phyloP scores from a whole-genome alignment of 495 filamentous ascomycete species.

The Xylaria longipes region DNA sequence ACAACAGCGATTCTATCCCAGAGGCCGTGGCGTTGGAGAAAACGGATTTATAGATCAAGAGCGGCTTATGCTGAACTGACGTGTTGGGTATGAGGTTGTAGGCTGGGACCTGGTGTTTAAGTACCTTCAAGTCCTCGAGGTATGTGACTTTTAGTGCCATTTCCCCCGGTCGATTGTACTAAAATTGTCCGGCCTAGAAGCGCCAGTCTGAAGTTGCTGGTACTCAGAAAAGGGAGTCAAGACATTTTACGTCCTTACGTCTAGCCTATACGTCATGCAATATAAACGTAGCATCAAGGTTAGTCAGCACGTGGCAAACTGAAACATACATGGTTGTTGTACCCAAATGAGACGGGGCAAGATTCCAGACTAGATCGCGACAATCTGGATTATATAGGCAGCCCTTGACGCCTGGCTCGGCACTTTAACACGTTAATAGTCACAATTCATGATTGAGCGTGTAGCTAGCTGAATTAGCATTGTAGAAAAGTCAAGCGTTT shows the following conservation, averaged over 20 bases:
- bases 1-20: conserved; percentile 61
- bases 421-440: background rate
- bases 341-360: background rate
- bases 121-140: background rate
- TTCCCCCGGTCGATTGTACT: background rate
- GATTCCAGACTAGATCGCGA: background rate
- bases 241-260: background rate
- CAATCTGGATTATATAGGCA: background rate
- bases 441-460: background rate
- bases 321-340: background rate
- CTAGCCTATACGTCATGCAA: background rate
- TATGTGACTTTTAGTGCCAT: background rate
- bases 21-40: conserved; percentile 43
- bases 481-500: background rate
- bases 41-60: background rate
- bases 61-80: background rate
- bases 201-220: background rate
- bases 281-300: background rate
- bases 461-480: background rate
- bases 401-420: background rate
- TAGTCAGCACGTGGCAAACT: background rate
- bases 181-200: background rate
- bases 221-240: background rate
- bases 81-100: background rate
- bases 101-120: background rate